phyloP scores from a whole-genome alignment of 306 rosid species.

The Clitoria ternatea region DNA sequence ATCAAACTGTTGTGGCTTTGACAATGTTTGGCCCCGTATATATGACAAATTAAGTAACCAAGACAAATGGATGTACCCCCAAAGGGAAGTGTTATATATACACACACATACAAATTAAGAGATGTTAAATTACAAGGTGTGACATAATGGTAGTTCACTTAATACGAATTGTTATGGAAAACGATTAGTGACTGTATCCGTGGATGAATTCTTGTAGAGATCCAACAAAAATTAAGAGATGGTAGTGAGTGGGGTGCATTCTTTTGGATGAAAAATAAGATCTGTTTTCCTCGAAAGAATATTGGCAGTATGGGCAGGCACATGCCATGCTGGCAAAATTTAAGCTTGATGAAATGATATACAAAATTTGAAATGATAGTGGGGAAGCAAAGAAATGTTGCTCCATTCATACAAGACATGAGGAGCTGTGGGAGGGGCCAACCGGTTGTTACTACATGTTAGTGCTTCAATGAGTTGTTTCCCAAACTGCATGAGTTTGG shows the following conservation, averaged over 20 bases:
- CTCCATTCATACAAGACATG: constrained; percentile 44
- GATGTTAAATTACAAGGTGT: no score
- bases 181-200: no score
- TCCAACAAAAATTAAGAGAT: background rate
- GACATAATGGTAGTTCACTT: no score
- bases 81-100: background rate
- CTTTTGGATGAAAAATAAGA: constrained; percentile 1
- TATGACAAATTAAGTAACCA: background rate
- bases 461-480: constrained; percentile 83
- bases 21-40: constrained; percentile 23
- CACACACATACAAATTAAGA: background rate
- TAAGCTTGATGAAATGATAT: constrained; percentile 13
- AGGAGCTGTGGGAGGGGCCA: constrained; percentile 50
- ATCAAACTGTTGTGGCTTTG: constrained; percentile 11
- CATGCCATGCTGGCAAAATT: constrained; percentile 48
- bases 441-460: constrained; percentile 30
- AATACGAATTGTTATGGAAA: no score
- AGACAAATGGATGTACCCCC: background rate
- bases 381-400: constrained; percentile 38
- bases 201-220: no score
- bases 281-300: constrained; percentile 17
- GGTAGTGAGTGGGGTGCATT: background rate
- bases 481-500: constrained; percentile 52
- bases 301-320: constrained; percentile 53
- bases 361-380: constrained; percentile 28